Conservation (phyloP, 805 yeast species). For the Suhomyces sp. region DNA sequence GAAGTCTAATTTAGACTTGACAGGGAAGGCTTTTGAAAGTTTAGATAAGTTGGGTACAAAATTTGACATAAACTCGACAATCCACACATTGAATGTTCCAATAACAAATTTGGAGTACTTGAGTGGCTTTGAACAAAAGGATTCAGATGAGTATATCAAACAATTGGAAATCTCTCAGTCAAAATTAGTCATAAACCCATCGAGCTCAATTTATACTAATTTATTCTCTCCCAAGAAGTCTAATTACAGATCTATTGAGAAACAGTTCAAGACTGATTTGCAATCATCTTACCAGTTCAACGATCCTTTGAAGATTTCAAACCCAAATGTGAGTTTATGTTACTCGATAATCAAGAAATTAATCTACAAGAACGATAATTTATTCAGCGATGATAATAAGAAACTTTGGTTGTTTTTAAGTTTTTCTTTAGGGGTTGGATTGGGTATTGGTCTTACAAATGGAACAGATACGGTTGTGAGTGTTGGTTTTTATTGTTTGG, state of each 20-base stretch:
- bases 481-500: conserved; percentile 1
- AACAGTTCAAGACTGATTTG: conserved; percentile 29
- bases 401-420: conserved; percentile 29
- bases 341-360: conserved; percentile 14
- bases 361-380: conserved; percentile 5
- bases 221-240: conserved; percentile 20
- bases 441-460: conserved; percentile 31
- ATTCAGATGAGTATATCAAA: neutral
- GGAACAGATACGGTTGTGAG: conserved; percentile 22
- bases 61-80: neutral
- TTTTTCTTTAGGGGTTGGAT: conserved; percentile 37
- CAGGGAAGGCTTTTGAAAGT: neutral
- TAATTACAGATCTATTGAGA: conserved; percentile 31
- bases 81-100: neutral
- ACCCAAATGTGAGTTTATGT: conserved; percentile 18
- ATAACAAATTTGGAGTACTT: no score
- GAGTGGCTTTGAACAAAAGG: no score
- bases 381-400: conserved; percentile 8
- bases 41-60: neutral
- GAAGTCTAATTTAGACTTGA: neutral
- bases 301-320: conserved; percentile 33
- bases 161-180: neutral
- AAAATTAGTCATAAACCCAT: conserved; percentile 3
- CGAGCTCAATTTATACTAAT: conserved; percentile 21
- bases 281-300: conserved; percentile 21